These are phyloP conservation scores for Phyllosticta citriasiana DNA, from an alignment of 2,329 filamentous ascomycete species.

Conservation along the genomic window DNA sequence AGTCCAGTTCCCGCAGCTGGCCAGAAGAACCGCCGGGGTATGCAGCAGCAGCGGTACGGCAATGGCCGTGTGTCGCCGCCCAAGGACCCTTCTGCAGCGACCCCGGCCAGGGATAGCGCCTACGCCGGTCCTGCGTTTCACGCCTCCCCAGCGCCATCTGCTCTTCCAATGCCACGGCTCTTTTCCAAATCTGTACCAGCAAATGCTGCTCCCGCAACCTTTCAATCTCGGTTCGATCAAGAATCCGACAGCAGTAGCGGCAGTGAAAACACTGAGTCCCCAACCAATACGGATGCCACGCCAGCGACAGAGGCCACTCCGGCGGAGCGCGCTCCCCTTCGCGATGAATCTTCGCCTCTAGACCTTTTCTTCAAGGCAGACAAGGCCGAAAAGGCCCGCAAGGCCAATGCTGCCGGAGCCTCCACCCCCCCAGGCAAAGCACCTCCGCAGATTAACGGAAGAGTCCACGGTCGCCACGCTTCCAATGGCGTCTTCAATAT, in stretches of 20 bases:
- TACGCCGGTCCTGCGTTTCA: slow-evolving; percentile 95
- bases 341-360: slow-evolving; percentile 62
- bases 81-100: slow-evolving; percentile 11
- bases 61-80: not conserved
- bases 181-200: slow-evolving; percentile 66
- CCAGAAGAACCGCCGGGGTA: slow-evolving; percentile 3
- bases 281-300: slow-evolving; percentile 21
- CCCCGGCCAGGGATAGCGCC: slow-evolving; percentile 41
- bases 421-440: slow-evolving; percentile 15
- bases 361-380: slow-evolving; percentile 88
- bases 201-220: slow-evolving; percentile 40
- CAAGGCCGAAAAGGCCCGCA: slow-evolving; percentile 61
- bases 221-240: slow-evolving; percentile 36
- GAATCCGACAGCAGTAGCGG: slow-evolving; percentile 27
- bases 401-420: slow-evolving; percentile 31
- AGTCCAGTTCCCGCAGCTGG: slow-evolving; percentile 11
- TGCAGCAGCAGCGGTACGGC: not conserved
- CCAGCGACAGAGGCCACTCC: slow-evolving; percentile 41
- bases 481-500: slow-evolving; percentile 52
- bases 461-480: slow-evolving; percentile 27
- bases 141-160: slow-evolving; percentile 82
- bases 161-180: slow-evolving; percentile 84
- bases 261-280: slow-evolving; percentile 9
- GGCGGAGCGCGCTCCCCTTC: slow-evolving; percentile 31
- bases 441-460: slow-evolving; percentile 16